phyloP scores from a whole-genome alignment of 2,329 filamentous ascomycete genomes.

The Ceratocystis ficicola region DNA sequence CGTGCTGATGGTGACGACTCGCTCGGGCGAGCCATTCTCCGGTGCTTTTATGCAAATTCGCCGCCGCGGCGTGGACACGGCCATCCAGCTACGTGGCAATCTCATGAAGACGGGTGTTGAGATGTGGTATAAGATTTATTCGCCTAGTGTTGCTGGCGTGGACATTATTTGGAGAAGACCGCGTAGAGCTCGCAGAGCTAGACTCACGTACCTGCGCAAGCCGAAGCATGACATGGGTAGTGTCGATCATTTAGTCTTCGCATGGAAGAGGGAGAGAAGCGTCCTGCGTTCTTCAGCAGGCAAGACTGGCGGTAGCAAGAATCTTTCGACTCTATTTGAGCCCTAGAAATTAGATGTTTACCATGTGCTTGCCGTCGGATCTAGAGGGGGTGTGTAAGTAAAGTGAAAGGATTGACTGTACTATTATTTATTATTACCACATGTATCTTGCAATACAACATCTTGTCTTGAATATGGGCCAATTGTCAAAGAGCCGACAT shows the following conservation, averaged over 20 bases:
- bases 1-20: constrained; percentile 78
- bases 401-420: constrained; percentile 18
- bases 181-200: constrained; percentile 75
- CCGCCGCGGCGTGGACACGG: constrained; percentile 75
- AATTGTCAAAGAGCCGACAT: neutral
- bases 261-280: constrained; percentile 38
- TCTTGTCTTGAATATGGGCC: constrained; percentile 2
- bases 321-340: constrained; percentile 23
- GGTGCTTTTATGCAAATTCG: constrained; percentile 83
- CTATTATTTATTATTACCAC: constrained; percentile 18
- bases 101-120: constrained; percentile 80
- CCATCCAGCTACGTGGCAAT: constrained; percentile 73
- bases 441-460: constrained; percentile 19
- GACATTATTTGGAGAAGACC: constrained; percentile 80
- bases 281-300: constrained; percentile 28
- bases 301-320: constrained; percentile 20
- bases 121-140: constrained; percentile 96
- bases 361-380: neutral
- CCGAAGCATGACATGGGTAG: constrained; percentile 77
- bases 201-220: constrained; percentile 83
- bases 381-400: neutral
- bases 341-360: neutral
- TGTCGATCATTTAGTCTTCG: constrained; percentile 63
- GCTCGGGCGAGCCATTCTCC: constrained; percentile 70
- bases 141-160: constrained; percentile 75